Evolutionary conservation across 2,329 filamentous ascomycete genomes (phyloP).

Genomic region (Emmonsia crescens): DNA sequence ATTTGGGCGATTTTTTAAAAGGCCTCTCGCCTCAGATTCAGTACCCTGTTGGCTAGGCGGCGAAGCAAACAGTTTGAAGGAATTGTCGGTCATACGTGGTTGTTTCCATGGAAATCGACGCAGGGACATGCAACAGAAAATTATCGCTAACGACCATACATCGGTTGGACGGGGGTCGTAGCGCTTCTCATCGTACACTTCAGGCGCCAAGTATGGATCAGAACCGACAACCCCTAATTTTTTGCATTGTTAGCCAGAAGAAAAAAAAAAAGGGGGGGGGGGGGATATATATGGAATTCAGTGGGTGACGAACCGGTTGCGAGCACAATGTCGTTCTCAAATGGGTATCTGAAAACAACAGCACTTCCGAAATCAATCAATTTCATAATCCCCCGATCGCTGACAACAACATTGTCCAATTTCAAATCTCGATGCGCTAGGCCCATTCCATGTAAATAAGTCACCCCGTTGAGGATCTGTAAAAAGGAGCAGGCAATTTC

Average conservation of each 20-base stretch:
- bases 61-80: slow-evolving; percentile 83
- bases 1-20: slow-evolving; percentile 22
- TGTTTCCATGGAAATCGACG: slow-evolving; percentile 96
- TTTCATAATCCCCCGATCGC: slow-evolving; percentile 95
- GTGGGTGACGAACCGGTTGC: slow-evolving; percentile 56
- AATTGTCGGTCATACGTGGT: slow-evolving; percentile 82
- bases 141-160: slow-evolving; percentile 96
- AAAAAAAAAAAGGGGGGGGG: neutral
- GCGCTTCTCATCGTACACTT: slow-evolving; percentile 86
- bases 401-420: slow-evolving; percentile 95
- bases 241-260: slow-evolving; percentile 3
- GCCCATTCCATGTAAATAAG: slow-evolving; percentile 90
- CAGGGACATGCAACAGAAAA: slow-evolving; percentile 97
- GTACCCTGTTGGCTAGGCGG: slow-evolving; percentile 61
- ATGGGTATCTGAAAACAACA: slow-evolving; percentile 93
- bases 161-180: slow-evolving; percentile 92
- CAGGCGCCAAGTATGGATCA: slow-evolving; percentile 91
- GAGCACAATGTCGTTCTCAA: slow-evolving; percentile 76
- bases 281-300: neutral
- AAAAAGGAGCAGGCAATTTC: slow-evolving; percentile 86
- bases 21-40: slow-evolving; percentile 28
- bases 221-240: slow-evolving; percentile 64
- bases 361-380: slow-evolving; percentile 98
- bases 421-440: slow-evolving; percentile 92
- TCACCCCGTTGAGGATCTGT: slow-evolving; percentile 88